A percentile compares a stretch with the other conserved stretches of the same genome.
These are phyloP conservation scores for Rhodotorula mucilaginosa DNA, from an alignment of 1,284 basidiomycete genomes.

Conservation along the genomic window DNA sequence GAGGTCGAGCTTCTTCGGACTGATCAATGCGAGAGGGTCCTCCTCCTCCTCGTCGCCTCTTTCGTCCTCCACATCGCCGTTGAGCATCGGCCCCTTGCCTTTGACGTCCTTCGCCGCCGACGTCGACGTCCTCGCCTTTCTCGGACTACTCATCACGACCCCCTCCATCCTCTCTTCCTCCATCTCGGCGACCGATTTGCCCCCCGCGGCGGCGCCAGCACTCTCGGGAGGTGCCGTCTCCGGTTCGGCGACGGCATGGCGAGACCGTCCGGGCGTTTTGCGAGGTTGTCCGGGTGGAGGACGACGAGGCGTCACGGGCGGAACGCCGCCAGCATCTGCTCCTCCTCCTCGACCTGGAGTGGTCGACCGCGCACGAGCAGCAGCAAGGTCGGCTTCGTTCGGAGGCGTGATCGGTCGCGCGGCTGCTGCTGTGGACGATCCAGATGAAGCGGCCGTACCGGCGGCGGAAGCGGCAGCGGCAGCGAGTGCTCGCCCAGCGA, in stretches of 20 bases:
- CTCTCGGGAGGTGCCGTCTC: slow-evolving; percentile 18
- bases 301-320: slow-evolving; percentile 18
- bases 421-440: not conserved
- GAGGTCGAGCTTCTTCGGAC: slow-evolving; percentile 12
- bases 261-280: slow-evolving; percentile 36
- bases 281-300: slow-evolving; percentile 36
- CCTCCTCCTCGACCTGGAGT: not conserved
- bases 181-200: not conserved
- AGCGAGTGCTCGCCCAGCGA: not conserved
- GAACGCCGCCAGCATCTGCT: not conserved
- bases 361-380: not conserved
- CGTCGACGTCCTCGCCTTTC: slow-evolving; percentile 2
- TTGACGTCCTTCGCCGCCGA: not conserved
- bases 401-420: slow-evolving; percentile 29
- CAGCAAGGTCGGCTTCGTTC: slow-evolving; percentile 22
- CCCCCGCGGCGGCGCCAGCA: not conserved
- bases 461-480: not conserved
- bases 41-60: slow-evolving; percentile 16
- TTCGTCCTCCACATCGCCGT: not conserved
- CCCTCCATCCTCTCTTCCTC: slow-evolving; percentile 31
- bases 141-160: slow-evolving; percentile 14
- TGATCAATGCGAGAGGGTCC: slow-evolving; percentile 15
- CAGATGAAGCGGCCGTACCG: not conserved
- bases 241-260: slow-evolving; percentile 33
- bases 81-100: slow-evolving; percentile 5